Base-by-base conservation (phyloP, 1,284 basidiomycete genomes). In the Testicularia cyperi region DNA sequence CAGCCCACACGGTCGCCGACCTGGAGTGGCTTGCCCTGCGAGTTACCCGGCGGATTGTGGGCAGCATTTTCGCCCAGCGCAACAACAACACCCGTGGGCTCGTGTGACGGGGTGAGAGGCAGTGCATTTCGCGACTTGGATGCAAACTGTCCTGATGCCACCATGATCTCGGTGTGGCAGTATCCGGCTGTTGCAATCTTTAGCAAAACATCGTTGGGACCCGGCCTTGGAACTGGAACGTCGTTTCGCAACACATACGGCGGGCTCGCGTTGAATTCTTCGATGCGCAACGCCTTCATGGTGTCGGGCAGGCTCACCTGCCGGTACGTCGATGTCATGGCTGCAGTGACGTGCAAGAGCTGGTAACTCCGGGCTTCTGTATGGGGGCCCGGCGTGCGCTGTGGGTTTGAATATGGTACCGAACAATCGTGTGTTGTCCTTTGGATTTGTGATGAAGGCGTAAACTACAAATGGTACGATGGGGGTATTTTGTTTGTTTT, bases 1-100 rank as follows among this genome's bases (percentile, higher is more conserved):
- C 53, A 65, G 16, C 68, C 68, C 5, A 68, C 70, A 19, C 63
- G 55, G 41, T 65, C 68, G 14, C 68, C 68, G 4, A 61, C 40
- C 56, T 70, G 62, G 35, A 65, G 18, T 9, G 44, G 29, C 9
- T 10, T 9, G 26, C 26, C n/a, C 9, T 27, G 10, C 26, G 26
- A 10, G n/a, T n/a, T n/a, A 27, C 54, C 37, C 10, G 42, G 38
- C 20, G 56, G 26, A 21, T 24, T 26, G 5, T 22, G 20, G 15
- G 43, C 23, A 14, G 38, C 49, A 14, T 37, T 37, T 21, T 23
- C 14, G 21, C 49, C 49, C 25, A 53, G 49, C 4, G 22, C 43
- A 12, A 66, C 51, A 10, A 67, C 47, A 23, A 60, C 46, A 27
- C 66, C 68, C 20, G 62, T 63, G 19, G 65, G 65, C 33, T 67